Conservation (phyloP, 2,329 filamentous ascomycete genomes). For the Apiospora sp. region DNA sequence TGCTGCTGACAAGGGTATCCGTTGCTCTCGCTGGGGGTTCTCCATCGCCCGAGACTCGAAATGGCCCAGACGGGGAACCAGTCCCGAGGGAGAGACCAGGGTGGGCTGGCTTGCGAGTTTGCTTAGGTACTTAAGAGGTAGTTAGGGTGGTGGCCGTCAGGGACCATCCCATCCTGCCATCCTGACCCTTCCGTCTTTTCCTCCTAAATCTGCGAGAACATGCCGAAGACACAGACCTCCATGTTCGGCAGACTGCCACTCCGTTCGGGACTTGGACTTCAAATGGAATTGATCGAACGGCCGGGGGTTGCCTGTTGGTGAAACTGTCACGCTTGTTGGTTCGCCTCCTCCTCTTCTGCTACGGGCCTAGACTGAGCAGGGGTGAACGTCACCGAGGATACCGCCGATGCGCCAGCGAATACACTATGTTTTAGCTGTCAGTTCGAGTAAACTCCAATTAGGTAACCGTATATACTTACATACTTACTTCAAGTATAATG, state of each 20-base stretch:
- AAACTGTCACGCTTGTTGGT: background rate
- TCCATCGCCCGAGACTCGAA: background rate
- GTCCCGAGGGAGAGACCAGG: background rate
- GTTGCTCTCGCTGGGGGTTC: constrained; percentile 2
- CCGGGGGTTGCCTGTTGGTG: background rate
- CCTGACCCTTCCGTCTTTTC: background rate
- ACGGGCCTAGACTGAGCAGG: background rate
- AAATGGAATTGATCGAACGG: background rate
- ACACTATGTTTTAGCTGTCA: background rate
- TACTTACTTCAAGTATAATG: background rate
- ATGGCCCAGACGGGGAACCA: constrained; percentile 13
- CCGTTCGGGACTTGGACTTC: constrained; percentile 1
- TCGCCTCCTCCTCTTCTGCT: background rate
- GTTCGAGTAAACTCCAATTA: background rate
- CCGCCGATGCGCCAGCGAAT: background rate
- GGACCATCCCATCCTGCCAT: background rate
- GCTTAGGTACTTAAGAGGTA: background rate
- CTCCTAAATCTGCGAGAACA: background rate
- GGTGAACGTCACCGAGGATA: constrained; percentile 2
- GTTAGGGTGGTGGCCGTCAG: background rate
- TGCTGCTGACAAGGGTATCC: constrained; percentile 3
- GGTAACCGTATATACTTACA: background rate
- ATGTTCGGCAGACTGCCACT: background rate
- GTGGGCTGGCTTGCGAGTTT: background rate
- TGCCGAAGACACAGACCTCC: constrained; percentile 16